Percentiles rank a stretch among this genome's conserved stretches.
These are phyloP conservation scores for Microsporum ferrugineum DNA, from an alignment of 2,329 filamentous ascomycete species.

Conservation along the genomic window DNA sequence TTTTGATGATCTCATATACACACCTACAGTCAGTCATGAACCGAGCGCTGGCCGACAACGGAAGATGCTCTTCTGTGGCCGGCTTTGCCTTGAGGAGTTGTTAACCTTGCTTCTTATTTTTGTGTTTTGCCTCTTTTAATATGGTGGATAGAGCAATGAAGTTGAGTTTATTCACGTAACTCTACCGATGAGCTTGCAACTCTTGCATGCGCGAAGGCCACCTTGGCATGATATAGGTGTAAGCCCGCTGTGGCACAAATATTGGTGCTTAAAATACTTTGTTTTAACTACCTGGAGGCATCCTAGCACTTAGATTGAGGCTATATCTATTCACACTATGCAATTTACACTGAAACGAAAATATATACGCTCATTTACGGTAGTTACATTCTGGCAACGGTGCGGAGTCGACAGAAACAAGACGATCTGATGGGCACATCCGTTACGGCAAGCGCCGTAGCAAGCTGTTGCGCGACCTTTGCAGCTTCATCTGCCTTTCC, in stretches of 20 bases:
- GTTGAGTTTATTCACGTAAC: background rate
- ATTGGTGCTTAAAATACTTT: too few species aligned
- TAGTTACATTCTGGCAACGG: background rate
- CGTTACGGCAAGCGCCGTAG: slow-evolving; percentile 40
- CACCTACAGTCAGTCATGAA: background rate
- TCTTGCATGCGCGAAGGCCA: background rate
- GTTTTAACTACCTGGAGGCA: too few species aligned
- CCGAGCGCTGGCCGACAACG: background rate
- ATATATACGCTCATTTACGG: background rate
- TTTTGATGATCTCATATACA: background rate
- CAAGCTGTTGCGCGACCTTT: slow-evolving; percentile 37
- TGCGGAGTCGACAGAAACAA: slow-evolving; percentile 40
- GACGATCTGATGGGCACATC: slow-evolving; percentile 47
- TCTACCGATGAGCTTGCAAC: background rate
- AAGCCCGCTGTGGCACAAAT: too few species aligned
- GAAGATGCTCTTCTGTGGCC: background rate
- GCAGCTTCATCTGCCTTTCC: slow-evolving; percentile 36
- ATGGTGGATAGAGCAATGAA: background rate
- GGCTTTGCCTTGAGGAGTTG: too few species aligned
- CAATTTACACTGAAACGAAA: background rate
- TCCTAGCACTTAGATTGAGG: background rate
- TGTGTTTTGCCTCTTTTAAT: background rate
- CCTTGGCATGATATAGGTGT: too few species aligned
- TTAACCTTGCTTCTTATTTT: background rate
- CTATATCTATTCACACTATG: background rate